phyloP scores from a whole-genome alignment of 2,329 filamentous ascomycete species.

The Plenodomus lindquistii region DNA sequence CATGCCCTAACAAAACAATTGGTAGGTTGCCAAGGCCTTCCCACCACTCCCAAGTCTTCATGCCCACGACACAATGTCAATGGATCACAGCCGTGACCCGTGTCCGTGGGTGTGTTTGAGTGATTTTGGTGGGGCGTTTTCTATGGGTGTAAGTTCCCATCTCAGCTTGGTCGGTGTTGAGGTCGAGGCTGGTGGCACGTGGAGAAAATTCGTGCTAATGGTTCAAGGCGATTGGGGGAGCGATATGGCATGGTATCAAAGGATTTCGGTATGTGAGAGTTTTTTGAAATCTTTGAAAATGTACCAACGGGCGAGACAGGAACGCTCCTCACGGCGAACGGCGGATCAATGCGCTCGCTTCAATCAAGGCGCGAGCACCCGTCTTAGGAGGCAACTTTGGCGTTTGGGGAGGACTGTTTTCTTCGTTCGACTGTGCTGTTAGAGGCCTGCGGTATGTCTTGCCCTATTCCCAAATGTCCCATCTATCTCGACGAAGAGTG shows the following conservation, averaged over 20 bases:
- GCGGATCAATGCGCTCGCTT: constrained; percentile 88
- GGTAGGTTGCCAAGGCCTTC: neutral
- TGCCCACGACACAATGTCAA: constrained; percentile 37
- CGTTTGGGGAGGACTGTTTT: constrained; percentile 95
- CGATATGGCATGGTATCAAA: neutral
- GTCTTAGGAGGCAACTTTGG: constrained; percentile 97
- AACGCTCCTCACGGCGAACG: constrained; percentile 75
- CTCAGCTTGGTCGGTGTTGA: neutral
- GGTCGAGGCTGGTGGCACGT: too few relatives aligned
- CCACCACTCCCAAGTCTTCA: too few relatives aligned
- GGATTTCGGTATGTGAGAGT: constrained; percentile 12
- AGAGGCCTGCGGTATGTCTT: constrained; percentile 68
- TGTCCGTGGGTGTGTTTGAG: neutral
- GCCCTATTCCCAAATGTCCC: neutral
- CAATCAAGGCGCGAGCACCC: constrained; percentile 93
- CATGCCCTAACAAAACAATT: neutral
- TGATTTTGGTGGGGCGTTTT: constrained; percentile 95
- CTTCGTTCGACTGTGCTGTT: constrained; percentile 91
- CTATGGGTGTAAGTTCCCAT: constrained; percentile 77
- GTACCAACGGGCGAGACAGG: constrained; percentile 3
- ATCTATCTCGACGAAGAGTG: neutral
- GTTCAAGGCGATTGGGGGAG: constrained; percentile 43
- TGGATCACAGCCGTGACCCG: constrained; percentile 83
- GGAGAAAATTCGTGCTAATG: neutral
- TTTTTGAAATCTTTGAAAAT: constrained; percentile 91